Evolutionary conservation across 805 yeast genomes (phyloP).

Genomic region (Kodamaea nitidulidarum): DNA sequence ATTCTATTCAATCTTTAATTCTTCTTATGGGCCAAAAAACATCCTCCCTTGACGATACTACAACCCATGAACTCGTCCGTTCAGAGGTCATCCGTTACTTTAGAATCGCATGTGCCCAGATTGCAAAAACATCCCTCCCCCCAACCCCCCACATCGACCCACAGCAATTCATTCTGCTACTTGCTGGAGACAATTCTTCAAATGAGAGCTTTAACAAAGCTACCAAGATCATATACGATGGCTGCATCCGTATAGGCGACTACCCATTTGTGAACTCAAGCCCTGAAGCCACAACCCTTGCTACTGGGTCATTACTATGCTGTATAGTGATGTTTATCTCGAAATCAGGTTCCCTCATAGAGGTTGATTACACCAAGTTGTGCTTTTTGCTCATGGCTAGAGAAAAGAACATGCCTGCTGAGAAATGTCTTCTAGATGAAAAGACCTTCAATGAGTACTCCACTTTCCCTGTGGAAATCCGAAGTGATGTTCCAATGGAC

Average conservation of each 20-base stretch:
- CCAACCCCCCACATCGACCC: constrained; percentile 13
- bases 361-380: constrained; percentile 4
- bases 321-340: constrained; percentile 4
- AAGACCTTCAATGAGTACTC: constrained; percentile 6
- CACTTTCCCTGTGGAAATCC: constrained; percentile 19
- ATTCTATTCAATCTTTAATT: background rate
- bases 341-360: constrained; percentile 4
- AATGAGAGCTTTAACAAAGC: background rate
- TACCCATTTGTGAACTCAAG: constrained; percentile 10
- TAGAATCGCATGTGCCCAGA: constrained; percentile 14
- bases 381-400: constrained; percentile 7
- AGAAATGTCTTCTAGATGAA: constrained; percentile 5
- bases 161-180: constrained; percentile 20
- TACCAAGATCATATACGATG: constrained; percentile 3
- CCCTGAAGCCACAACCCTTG: constrained; percentile 5
- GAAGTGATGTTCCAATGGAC: constrained; percentile 9
- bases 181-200: constrained; percentile 9
- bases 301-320: constrained; percentile 3
- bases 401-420: background rate
- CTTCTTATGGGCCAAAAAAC: constrained; percentile 17
- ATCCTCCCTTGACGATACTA: constrained; percentile 7
- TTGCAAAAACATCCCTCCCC: constrained; percentile 19
- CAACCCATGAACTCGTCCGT: constrained; percentile 16
- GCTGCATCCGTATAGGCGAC: constrained; percentile 12
- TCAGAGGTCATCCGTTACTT: constrained; percentile 19